These are phyloP conservation scores for Chenopodium formosanum DNA, from an alignment of 148 eudicot genomes.

Conservation along the genomic window DNA sequence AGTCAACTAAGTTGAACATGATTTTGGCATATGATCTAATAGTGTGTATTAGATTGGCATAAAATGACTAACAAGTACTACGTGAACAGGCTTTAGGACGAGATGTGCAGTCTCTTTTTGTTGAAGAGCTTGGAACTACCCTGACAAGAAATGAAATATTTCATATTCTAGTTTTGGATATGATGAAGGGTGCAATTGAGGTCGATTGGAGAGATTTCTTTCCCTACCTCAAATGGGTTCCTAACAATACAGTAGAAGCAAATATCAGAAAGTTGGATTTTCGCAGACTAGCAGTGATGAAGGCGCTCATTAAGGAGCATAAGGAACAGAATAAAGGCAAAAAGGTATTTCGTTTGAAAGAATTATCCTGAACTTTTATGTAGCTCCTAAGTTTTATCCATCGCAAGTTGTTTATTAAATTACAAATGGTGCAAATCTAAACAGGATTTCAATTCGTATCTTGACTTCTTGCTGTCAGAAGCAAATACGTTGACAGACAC, in stretches of 20 bases:
- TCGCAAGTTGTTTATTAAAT: not conserved
- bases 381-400: too few relatives aligned
- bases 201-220: slow-evolving; percentile 98
- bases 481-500: slow-evolving; percentile 51
- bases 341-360: slow-evolving; percentile 36
- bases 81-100: slow-evolving; percentile 60
- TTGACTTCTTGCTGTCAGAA: slow-evolving; percentile 57
- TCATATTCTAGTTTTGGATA: slow-evolving; percentile 55
- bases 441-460: slow-evolving; percentile 57
- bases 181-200: slow-evolving; percentile 81
- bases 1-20: not conserved
- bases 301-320: slow-evolving; percentile 58
- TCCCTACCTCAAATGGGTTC: slow-evolving; percentile 79
- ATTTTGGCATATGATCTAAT: not conserved
- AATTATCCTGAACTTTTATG: not conserved
- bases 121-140: slow-evolving; percentile 58
- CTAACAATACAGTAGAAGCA: slow-evolving; percentile 53
- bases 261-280: slow-evolving; percentile 44
- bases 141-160: slow-evolving; percentile 58
- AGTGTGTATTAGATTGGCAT: not conserved
- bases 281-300: slow-evolving; percentile 71
- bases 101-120: slow-evolving; percentile 53
- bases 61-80: not conserved
- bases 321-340: slow-evolving; percentile 34
- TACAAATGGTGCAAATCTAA: slow-evolving; percentile 1